Percentiles rank a stretch among this genome's conserved stretches.
Conservation (phyloP, 176 grass and related monocot genomes). For the Stipa capillata region DNA sequence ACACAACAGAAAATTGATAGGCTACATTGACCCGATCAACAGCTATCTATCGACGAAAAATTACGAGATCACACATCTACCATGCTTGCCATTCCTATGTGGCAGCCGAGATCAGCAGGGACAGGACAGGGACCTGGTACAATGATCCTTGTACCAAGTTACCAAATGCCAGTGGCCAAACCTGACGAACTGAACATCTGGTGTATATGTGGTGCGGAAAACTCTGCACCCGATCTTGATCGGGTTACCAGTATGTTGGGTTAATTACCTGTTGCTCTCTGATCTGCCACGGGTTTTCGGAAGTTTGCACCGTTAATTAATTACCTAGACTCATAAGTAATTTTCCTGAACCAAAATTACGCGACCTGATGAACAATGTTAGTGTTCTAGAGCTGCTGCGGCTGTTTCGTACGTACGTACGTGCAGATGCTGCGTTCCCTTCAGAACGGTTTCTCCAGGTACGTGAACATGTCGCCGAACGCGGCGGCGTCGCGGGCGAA, state of each 20-base stretch:
- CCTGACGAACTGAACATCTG: background rate
- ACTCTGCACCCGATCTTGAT: background rate
- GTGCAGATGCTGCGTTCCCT: background rate
- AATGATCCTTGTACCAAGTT: background rate
- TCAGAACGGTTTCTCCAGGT: constrained; percentile 57
- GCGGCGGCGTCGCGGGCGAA: constrained; percentile 28
- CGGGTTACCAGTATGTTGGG: background rate
- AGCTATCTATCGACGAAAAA: background rate
- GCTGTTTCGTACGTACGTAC: background rate
- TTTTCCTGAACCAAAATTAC: background rate
- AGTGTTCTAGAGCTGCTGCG: background rate
- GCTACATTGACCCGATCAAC: background rate
- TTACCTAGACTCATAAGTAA: background rate
- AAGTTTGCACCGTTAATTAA: background rate
- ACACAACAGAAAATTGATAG: background rate
- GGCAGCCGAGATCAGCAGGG: background rate
- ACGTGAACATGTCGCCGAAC: constrained; percentile 50
- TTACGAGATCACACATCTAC: background rate
- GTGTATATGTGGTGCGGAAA: background rate
- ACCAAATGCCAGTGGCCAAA: background rate
- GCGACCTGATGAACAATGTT: background rate
- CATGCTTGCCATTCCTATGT: background rate
- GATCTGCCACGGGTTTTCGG: background rate
- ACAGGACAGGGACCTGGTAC: background rate
- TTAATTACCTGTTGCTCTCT: background rate